Evolutionary conservation across 208 protist species (phyloP).

Genomic region (Trypanosoma mega): DNA sequence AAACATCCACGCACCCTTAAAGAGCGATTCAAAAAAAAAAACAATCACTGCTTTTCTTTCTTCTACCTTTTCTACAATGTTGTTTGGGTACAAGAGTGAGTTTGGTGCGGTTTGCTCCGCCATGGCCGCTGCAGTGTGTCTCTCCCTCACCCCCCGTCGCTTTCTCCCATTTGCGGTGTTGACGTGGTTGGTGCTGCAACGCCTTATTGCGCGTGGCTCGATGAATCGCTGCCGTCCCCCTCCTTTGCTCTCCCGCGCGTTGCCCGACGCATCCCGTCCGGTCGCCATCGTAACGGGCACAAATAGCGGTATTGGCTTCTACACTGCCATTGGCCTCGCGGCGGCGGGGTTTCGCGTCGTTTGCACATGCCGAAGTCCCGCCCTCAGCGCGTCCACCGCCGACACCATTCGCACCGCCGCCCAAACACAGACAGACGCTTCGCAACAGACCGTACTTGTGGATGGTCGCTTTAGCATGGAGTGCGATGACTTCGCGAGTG

Average conservation of each 20-base stretch:
- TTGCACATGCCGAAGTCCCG: conserved; percentile 67
- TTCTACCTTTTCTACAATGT: conserved; percentile 35
- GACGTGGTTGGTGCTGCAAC: conserved; percentile 41
- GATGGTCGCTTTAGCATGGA: conserved; percentile 59
- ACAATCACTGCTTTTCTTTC: no score
- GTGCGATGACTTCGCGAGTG: conserved; percentile 74
- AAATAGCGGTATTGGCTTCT: conserved; percentile 88
- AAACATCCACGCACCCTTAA: not conserved
- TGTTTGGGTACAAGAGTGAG: conserved; percentile 75
- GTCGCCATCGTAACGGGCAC: conserved; percentile 91
- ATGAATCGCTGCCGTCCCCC: conserved; percentile 41
- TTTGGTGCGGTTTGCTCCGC: conserved; percentile 31
- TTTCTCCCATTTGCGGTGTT: conserved; percentile 27
- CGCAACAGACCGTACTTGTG: conserved; percentile 49
- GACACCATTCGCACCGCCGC: conserved; percentile 42
- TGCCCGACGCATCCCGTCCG: conserved; percentile 49
- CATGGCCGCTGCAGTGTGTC: conserved; percentile 23
- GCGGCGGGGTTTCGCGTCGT: conserved; percentile 77
- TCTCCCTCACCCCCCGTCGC: conserved; percentile 26
- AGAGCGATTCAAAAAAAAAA: conserved; percentile 1
- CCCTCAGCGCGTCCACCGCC: conserved; percentile 52
- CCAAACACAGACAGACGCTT: conserved; percentile 35
- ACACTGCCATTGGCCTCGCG: conserved; percentile 78
- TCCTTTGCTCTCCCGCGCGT: conserved; percentile 51
- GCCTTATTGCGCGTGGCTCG: conserved; percentile 51